Conservation (phyloP, 768 basidiomycete species). For the Lentinula detonsa region DNA sequence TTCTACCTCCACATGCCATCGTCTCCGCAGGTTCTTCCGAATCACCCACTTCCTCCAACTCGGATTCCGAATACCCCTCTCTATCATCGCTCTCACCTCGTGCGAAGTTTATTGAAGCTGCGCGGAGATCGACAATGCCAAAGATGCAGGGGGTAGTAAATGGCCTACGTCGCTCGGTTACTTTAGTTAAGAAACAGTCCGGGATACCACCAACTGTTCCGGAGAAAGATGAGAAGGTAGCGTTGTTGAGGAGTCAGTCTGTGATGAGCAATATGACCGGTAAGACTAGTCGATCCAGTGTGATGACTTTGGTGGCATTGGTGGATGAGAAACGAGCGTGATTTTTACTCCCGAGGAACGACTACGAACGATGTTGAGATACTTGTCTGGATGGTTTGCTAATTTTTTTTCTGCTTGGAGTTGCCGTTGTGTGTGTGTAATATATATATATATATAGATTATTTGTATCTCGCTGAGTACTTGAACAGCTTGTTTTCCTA, state of each 20-base stretch:
- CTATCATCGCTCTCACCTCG: background rate
- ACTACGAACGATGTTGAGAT: background rate
- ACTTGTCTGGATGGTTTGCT: too few relatives aligned
- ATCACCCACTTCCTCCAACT: constrained; percentile 14
- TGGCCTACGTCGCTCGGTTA: constrained; percentile 28
- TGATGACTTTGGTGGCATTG: background rate
- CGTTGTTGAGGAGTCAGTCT: constrained; percentile 2
- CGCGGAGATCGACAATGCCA: constrained; percentile 27
- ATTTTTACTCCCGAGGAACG: background rate
- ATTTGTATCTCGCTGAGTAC: too few relatives aligned
- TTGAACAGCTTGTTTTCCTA: too few relatives aligned
- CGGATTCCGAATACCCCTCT: background rate
- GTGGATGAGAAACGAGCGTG: background rate
- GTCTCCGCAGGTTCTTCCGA: constrained; percentile 22
- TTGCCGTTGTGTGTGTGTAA: too few relatives aligned
- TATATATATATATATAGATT: too few relatives aligned
- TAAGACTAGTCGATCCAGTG: background rate
- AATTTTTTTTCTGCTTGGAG: too few relatives aligned
- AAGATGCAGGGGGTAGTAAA: constrained; percentile 33
- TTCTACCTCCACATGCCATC: constrained; percentile 41
- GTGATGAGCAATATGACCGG: background rate
- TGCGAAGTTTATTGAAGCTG: constrained; percentile 22
- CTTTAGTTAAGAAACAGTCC: constrained; percentile 27
- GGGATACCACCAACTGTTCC: constrained; percentile 20
- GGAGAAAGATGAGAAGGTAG: constrained; percentile 27